Evolutionary conservation across 129 eudicot genomes (phyloP), one percentile per base, ranked within the genome.

Genomic region (Lonicera japonica): DNA sequence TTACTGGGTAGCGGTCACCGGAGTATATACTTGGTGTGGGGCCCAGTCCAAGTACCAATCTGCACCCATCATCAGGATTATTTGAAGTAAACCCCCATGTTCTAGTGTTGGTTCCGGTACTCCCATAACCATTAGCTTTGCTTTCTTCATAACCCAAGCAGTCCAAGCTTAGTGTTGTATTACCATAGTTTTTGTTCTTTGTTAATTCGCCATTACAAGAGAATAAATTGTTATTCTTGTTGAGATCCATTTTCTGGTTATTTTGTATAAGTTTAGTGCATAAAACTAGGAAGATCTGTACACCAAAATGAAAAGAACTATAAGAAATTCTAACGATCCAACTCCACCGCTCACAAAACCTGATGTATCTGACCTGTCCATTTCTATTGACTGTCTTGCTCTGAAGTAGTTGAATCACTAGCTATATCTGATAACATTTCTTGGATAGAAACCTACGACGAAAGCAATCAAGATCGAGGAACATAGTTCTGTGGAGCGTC

Each of bases 291-390:
- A 61, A 75, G 47, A 58, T 76, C 75, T 65, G 69, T 80, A 79
- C 43, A 75, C 62, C 63, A 71, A 86, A 65, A 86, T 74, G 73
- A 80, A 82, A 60, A 72, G 70, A 65, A 56, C 67, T 21, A 20
- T 76, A 18, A 67, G 34, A 68, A 48, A 40, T 59, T 75, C 70
- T 43, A 64, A 54, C 53, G 75, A 58, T 57, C 77, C 71, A 71
- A 78, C 34, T 70, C 95, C 97, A 45, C 97, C 78, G 65, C 97
- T 90, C 56, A 90, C 90, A 55, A 87, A 90, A 18, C 94, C 97
- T 38, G 87, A 84, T 60, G 89, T 82, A 66, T 88, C 96, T 18
- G 73, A 54, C 66, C 89, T 64, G 61, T 88, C 96, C 96, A 88
- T 85, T 4, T 43, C 36, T 43, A 10, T 43, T 14, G 16, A 43